Conservation (phyloP, 2,329 filamentous ascomycete genomes). For the Colletotrichum limetticola region DNA sequence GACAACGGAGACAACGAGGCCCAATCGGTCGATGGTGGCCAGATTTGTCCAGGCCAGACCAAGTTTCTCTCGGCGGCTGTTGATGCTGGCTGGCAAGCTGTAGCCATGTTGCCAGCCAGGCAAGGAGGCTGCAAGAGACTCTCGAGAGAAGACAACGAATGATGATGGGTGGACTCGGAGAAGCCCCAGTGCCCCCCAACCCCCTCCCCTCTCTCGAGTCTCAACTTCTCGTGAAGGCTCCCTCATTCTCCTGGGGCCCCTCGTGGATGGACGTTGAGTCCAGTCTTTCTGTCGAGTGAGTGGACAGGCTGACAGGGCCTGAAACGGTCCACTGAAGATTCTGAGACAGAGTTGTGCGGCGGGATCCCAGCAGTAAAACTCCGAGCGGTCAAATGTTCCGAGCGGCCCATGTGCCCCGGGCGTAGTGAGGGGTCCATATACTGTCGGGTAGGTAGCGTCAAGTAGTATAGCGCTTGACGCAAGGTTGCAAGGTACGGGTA, state of each 20-base stretch:
- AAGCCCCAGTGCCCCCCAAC: neutral
- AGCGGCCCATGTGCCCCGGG: conserved; percentile 12
- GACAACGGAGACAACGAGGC: neutral
- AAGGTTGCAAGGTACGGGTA: too few species aligned
- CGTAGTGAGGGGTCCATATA: neutral
- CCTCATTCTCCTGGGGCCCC: neutral
- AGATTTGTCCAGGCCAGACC: neutral
- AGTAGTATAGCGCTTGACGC: neutral
- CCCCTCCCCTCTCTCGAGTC: neutral
- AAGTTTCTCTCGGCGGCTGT: neutral
- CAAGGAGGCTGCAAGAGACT: neutral
- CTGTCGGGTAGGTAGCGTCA: neutral
- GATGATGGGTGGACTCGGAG: neutral
- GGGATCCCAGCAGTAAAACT: conserved; percentile 3
- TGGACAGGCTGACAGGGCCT: conserved; percentile 25
- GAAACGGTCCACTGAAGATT: conserved; percentile 23
- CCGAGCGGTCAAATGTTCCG: conserved; percentile 12
- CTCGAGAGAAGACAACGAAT: neutral
- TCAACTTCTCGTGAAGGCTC: too few species aligned
- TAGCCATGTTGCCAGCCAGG: neutral
- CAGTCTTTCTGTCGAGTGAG: neutral
- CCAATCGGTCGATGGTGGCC: conserved; percentile 24
- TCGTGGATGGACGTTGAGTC: neutral
- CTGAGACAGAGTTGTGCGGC: conserved; percentile 24
- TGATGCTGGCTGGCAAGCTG: neutral